Conservation (phyloP, 2,329 filamentous ascomycete genomes). For the Colletotrichum sidae region DNA sequence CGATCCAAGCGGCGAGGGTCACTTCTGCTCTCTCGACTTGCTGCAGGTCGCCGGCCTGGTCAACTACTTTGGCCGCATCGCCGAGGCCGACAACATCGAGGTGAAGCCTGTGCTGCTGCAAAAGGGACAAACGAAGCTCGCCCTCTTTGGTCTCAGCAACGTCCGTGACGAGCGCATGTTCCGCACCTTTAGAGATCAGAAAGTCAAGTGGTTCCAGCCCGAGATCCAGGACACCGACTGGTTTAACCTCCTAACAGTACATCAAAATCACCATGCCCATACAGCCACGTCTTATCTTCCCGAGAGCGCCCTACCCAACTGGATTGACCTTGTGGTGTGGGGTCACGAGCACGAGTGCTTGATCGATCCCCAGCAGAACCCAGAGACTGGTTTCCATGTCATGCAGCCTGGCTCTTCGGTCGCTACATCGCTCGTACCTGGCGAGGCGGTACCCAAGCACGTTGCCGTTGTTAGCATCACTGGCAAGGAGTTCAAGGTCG, state of each 20-base stretch:
- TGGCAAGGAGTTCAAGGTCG: conserved; percentile 82
- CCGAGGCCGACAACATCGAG: conserved; percentile 92
- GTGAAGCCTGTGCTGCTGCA: conserved; percentile 93
- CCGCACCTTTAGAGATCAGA: conserved; percentile 90
- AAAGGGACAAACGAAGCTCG: conserved; percentile 92
- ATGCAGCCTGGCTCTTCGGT: conserved; percentile 98
- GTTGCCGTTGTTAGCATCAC: conserved; percentile 88
- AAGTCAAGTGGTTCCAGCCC: conserved; percentile 93
- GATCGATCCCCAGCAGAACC: conserved; percentile 85
- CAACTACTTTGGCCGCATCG: conserved; percentile 95
- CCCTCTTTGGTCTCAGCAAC: conserved; percentile 94
- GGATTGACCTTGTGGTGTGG: conserved; percentile 93
- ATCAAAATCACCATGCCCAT: conserved; percentile 95
- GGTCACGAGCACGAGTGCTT: conserved; percentile 97
- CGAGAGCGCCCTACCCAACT: conserved; percentile 91
- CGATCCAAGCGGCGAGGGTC: conserved; percentile 95
- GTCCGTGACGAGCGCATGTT: conserved; percentile 96
- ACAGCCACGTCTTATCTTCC: conserved; percentile 94
- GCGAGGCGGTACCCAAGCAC: conserved; percentile 91
- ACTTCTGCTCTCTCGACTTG: conserved; percentile 89
- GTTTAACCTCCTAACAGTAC: conserved; percentile 96
- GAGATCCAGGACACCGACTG: conserved; percentile 84
- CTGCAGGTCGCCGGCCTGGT: conserved; percentile 90
- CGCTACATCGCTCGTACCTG: conserved; percentile 89
- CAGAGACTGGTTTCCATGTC: conserved; percentile 91